Evolutionary conservation across 2,329 filamentous ascomycete species (phyloP).

Genomic region (Fusarium sp.): DNA sequence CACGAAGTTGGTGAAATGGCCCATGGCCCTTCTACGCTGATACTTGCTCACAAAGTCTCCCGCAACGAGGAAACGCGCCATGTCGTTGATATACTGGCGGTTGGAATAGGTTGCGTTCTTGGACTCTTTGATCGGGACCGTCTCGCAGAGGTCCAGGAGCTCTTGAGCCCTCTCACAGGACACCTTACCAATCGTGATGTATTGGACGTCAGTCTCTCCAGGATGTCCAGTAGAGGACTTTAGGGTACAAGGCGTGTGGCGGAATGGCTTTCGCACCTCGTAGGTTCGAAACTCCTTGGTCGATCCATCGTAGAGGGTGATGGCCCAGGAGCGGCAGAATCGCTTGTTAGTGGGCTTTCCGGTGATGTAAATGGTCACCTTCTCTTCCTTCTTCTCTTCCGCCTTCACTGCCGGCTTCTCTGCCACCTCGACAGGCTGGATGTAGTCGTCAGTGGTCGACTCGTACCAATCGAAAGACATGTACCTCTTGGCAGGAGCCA

Average conservation of each 20-base stretch:
- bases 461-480: neutral
- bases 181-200: neutral
- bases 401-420: neutral
- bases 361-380: neutral
- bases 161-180: neutral
- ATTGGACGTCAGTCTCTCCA: neutral
- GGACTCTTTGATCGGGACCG: neutral
- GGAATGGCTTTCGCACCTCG: neutral
- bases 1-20: neutral
- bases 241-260: fast-evolving
- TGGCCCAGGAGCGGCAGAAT: neutral
- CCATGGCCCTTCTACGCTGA: neutral
- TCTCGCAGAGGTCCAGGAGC: neutral
- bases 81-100: neutral
- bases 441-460: neutral
- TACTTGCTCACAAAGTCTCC: neutral
- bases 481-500: neutral
- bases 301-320: neutral
- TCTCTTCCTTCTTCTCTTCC: neutral
- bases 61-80: neutral
- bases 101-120: neutral
- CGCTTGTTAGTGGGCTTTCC: neutral
- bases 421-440: neutral
- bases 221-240: neutral
- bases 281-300: fast-evolving